Evolutionary conservation across 2,329 filamentous ascomycete species (phyloP), one percentile per base, ranked within the genome.

Genomic region (Ploettnerulaceae sp.): DNA sequence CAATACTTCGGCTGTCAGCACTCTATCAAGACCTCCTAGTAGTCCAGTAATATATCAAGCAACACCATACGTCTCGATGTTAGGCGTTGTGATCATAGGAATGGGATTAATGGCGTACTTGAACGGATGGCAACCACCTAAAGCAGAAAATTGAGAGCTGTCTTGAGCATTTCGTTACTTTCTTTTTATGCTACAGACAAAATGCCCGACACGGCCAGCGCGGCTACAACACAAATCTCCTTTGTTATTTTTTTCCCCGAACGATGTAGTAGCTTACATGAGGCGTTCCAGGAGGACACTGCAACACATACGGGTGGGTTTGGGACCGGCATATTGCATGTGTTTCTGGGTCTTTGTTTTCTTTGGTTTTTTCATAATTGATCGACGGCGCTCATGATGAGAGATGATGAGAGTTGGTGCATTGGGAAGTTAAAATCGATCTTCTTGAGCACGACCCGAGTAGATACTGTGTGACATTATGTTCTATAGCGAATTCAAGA

Each of bases 51-150:
- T 77, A 37, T 66, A 72, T 51, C 74, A 82, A 35, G 74, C 77
- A 46, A 72, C 86, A 48, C 87, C 87, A 12, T 91, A 90, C 61
- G 83, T 84, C 31, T 89, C 85, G 2, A 89, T 91, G 77, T 68
- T 93, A 35, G 84, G 87, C 8, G 87, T 93, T 24, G 86, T 93
- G 20, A 67, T 93, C 46, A 70, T 93, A 51, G 87, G 87, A 24
- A 84, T 93, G 70, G 85, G 87, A 11, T 66, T 93, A 54, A 93
- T 93, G 87, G 86, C 85, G 32, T 90, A 89, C 66, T 74, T 93
- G 57, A 93, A 93, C 61, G 84, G 84, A 41, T 91, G 86, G 86
- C 84, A 89, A 52, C 54, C 60, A 38, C 55, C 59, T 29, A 64
- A 64, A 49, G 56, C 56, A 18, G 60, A 64, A 32, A 55, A 55